These are phyloP conservation scores for Furcasterigmium furcatum DNA, from an alignment of 2,329 filamentous ascomycete species.

Conservation along the genomic window DNA sequence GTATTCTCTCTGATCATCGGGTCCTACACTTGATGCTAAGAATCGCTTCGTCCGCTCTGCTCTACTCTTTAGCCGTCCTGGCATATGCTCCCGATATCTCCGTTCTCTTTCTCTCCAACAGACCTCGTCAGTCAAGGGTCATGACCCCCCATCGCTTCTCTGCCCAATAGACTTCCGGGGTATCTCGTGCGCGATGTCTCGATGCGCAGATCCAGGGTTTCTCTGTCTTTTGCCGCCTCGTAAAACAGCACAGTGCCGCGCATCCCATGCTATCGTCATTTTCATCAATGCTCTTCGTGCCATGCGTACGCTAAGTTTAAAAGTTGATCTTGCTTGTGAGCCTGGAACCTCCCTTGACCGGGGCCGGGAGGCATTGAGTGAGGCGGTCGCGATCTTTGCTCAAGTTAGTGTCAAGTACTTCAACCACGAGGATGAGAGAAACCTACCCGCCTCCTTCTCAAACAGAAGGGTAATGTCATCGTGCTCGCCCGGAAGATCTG, in stretches of 20 bases:
- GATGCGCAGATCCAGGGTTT: neutral
- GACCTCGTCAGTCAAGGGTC: too few relatives aligned
- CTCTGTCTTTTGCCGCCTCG: neutral
- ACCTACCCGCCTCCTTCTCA: conserved; percentile 72
- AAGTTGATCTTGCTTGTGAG: conserved; percentile 20
- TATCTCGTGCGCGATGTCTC: too few relatives aligned
- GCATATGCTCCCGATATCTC: too few relatives aligned
- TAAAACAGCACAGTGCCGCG: neutral
- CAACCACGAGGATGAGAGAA: neutral
- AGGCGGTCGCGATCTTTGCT: conserved; percentile 51
- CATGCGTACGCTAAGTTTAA: neutral
- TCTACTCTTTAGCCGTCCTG: too few relatives aligned
- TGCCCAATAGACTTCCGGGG: too few relatives aligned
- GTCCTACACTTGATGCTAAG: too few relatives aligned
- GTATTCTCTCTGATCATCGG: too few relatives aligned
- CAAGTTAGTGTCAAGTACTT: neutral
- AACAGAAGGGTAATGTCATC: conserved; percentile 88
- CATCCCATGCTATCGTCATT: neutral
- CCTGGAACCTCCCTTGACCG: conserved; percentile 46
- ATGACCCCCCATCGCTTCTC: too few relatives aligned
- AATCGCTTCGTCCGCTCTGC: too few relatives aligned
- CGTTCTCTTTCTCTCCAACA: too few relatives aligned
- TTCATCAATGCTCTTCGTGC: neutral
- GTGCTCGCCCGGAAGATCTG: conserved; percentile 87
- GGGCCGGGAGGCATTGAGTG: conserved; percentile 49